Evolutionary conservation across 129 eudicot genomes (phyloP).

Genomic region (Tagetes patula): DNA sequence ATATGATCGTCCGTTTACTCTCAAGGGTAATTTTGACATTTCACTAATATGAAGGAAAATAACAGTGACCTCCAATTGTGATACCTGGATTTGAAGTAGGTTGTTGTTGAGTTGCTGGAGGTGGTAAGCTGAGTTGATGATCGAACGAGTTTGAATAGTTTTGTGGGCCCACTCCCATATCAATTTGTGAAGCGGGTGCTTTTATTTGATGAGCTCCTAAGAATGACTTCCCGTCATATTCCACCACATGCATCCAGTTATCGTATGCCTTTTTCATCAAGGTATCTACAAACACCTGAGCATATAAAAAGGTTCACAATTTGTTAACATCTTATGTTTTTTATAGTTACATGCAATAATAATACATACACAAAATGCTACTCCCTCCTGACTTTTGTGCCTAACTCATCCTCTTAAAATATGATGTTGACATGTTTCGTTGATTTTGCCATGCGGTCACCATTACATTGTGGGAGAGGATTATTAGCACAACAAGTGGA

Average conservation of each 20-base stretch:
- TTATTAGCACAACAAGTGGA: too few species aligned
- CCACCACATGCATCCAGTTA: slow-evolving; percentile 93
- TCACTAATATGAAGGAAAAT: neutral
- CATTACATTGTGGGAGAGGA: too few species aligned
- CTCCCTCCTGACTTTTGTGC: neutral
- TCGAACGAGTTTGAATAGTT: slow-evolving; percentile 53
- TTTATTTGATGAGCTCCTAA: slow-evolving; percentile 58
- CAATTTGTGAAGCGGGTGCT: slow-evolving; percentile 44
- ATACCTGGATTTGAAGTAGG: slow-evolving; percentile 53
- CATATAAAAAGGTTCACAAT: slow-evolving; percentile 19
- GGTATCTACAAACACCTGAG: slow-evolving; percentile 82
- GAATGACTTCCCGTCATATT: slow-evolving; percentile 89
- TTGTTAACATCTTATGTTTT: neutral
- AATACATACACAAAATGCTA: neutral
- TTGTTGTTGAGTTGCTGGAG: slow-evolving; percentile 56
- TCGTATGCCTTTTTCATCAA: slow-evolving; percentile 97
- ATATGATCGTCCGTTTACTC: neutral
- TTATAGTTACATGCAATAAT: neutral
- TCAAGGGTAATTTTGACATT: slow-evolving; percentile 25
- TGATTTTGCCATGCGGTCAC: too few species aligned
- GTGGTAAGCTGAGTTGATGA: slow-evolving; percentile 59
- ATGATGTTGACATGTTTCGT: too few species aligned
- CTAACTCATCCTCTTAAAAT: neutral
- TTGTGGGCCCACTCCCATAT: slow-evolving; percentile 38
- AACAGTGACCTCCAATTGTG: slow-evolving; percentile 56